These are phyloP conservation scores for Hymenoscyphus occultus DNA, from an alignment of 2,329 filamentous ascomycete species.

Conservation along the genomic window DNA sequence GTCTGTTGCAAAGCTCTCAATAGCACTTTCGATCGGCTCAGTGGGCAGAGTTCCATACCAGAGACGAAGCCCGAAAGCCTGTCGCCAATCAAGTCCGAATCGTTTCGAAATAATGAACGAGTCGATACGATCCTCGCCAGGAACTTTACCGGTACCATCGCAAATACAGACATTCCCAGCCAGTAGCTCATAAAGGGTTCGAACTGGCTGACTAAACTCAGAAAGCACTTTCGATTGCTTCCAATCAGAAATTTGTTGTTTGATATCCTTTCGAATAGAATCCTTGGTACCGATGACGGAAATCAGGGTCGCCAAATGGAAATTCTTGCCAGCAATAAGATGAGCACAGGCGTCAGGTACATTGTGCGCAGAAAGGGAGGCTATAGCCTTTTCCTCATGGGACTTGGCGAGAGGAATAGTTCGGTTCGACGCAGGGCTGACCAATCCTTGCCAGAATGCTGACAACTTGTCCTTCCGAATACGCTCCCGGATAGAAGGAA, in stretches of 20 bases:
- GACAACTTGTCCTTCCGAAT: constrained; percentile 63
- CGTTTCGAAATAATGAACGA: constrained; percentile 79
- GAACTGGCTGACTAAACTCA: constrained; percentile 80
- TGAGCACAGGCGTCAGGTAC: constrained; percentile 79
- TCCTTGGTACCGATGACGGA: constrained; percentile 76
- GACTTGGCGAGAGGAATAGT: constrained; percentile 58
- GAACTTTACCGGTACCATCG: constrained; percentile 69
- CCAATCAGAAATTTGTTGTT: constrained; percentile 80
- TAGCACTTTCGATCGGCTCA: constrained; percentile 69
- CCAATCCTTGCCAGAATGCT: constrained; percentile 62
- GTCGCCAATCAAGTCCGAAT: constrained; percentile 88
- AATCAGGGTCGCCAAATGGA: constrained; percentile 80
- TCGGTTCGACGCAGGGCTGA: constrained; percentile 56
- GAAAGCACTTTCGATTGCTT: constrained; percentile 76
- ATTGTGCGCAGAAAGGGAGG: constrained; percentile 74
- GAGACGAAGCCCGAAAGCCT: constrained; percentile 84
- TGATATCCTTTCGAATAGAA: constrained; percentile 69
- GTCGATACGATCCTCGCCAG: constrained; percentile 74
- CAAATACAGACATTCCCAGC: constrained; percentile 84
- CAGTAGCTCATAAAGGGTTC: constrained; percentile 85
- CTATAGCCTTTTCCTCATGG: constrained; percentile 79
- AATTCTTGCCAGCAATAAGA: constrained; percentile 72
- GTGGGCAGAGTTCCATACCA: constrained; percentile 77
- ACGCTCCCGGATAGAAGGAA: constrained; percentile 38
- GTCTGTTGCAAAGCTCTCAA: constrained; percentile 71